Evolutionary conservation across 1,284 basidiomycete genomes (phyloP), one percentile per base, ranked within the genome.

Genomic region (Microbotryum scabiosae): DNA sequence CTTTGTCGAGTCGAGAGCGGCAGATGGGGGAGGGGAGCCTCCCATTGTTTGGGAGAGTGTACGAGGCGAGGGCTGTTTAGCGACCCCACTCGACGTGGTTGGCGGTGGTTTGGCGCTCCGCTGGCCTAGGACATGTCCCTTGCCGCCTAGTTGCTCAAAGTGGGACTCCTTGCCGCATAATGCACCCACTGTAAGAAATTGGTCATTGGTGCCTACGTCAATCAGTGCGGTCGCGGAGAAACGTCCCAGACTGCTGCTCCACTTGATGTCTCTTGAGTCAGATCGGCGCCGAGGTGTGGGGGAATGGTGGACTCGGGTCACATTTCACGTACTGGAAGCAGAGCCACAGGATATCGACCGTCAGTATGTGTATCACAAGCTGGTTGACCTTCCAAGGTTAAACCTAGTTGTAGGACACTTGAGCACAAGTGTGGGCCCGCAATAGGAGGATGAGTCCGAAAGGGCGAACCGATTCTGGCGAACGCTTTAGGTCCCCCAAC

Each of bases 131-230:
- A 12, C 41, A 9, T 62, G 36, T 28, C 61, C 61, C 18, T 56
- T 26, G 4, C 52, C 48, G 14, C 30, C 18, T 18, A 25, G 56
- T 45, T 1, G 44, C 32, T 61, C 59, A 21, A 57, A 57, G 44
- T 60, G 54, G 48, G 56, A 59, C 32, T 60, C 55, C 18, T 57
- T 57, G 55, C 58, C 62, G 52, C 62, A 63, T 5, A 63, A 32
- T 4, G 51, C 44, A 46, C 62, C 62, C 62, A 60, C 57, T 4
- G 6, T 2, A n/a, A 10, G 20, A 8, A 16, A 16, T 20, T 14
- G 36, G n/a, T 20, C 21, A n/a, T 16, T 30, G 4, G 30, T 16
- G 12, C 21, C 26, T 20, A 21, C 28, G 21, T 1, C 14, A 14
- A 16, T 30, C 28, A 32, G n/a, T 52, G 28, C 16, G 30, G n/a